Evolutionary conservation across 2,329 filamentous ascomycete genomes (phyloP), one percentile per base, ranked within the genome.

Genomic region (Aphanoascus verrucosus): DNA sequence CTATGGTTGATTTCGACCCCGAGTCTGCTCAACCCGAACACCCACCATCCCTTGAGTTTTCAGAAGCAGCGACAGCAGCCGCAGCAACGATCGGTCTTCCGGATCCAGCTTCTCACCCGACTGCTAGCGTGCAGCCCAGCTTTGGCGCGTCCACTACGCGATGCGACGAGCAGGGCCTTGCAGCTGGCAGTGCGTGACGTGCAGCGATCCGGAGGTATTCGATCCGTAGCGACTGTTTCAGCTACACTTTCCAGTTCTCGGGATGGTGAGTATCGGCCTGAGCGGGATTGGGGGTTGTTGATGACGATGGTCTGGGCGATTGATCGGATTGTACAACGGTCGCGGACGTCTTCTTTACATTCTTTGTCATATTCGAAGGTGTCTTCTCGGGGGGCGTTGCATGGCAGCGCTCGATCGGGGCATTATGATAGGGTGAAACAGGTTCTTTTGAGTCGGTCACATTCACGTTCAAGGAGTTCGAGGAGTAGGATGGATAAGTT

Each of bases 1-100:
- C 73, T 70, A 65, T 75, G 72, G 72, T 76, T 75, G 69, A 75
- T 75, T 74, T 74, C 71, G 71, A 74, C 72, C 68, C 73, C 72
- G 72, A 74, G 59, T 65, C 69, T 68, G 64, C 69, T 68, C 62
- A 67, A 64, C 64, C 69, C 66, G 67, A 71, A 64, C n/a, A 65
- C 64, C 65, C 61, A 66, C 65, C 64, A 69, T 58, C 60, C 56
- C n/a, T n/a, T n/a, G n/a, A n/a, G n/a, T n/a, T n/a, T n/a, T n/a
- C n/a, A n/a, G n/a, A n/a, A n/a, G n/a, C n/a, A n/a, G n/a, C n/a
- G n/a, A n/a, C n/a, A n/a, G n/a, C n/a, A n/a, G n/a, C n/a, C n/a
- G n/a, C n/a, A n/a, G n/a, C n/a, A 75, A 75, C 62, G 69, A 71
- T 60, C 72, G 62, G 68, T 70, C 67, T 74, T 75, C 59, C 73